Conservation (phyloP, 2,329 filamentous ascomycete genomes). For the Microdochium bolleyi region DNA sequence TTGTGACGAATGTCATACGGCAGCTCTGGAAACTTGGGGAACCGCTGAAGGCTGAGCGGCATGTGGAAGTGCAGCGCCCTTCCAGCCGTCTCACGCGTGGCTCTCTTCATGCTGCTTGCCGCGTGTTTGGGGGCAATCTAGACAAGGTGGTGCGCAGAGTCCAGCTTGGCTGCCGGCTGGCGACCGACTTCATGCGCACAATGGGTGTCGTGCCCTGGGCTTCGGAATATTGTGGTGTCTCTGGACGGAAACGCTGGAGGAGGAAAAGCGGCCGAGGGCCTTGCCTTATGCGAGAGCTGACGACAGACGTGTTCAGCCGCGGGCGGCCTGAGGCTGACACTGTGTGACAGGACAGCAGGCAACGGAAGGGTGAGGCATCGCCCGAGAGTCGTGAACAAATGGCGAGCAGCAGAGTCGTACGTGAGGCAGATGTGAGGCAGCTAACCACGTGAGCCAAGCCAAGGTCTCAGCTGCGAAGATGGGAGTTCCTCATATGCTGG, state of each 20-base stretch:
- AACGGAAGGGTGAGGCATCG: too few relatives aligned
- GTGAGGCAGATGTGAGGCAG: not conserved
- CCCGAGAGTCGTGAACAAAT: too few relatives aligned
- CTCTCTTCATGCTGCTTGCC: not conserved
- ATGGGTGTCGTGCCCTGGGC: too few relatives aligned
- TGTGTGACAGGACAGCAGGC: too few relatives aligned
- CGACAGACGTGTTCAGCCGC: too few relatives aligned
- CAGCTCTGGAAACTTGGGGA: slow-evolving; percentile 13
- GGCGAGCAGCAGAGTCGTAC: too few relatives aligned
- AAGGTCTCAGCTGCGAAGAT: not conserved
- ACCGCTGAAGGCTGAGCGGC: slow-evolving; percentile 12
- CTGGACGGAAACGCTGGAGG: too few relatives aligned
- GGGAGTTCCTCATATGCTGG: not conserved
- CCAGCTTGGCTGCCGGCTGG: not conserved
- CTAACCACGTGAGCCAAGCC: not conserved
- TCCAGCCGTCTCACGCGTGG: not conserved
- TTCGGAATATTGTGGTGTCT: too few relatives aligned
- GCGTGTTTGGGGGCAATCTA: not conserved
- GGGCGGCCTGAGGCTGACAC: too few relatives aligned
- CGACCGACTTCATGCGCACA: too few relatives aligned
- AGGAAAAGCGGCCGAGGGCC: too few relatives aligned
- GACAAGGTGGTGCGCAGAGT: not conserved
- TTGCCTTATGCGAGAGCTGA: too few relatives aligned
- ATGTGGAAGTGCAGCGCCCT: slow-evolving; percentile 11
- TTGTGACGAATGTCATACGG: slow-evolving; percentile 19